Conservation (phyloP, 108 stramenopile species). For the Cyclostephanos invisitatus region DNA sequence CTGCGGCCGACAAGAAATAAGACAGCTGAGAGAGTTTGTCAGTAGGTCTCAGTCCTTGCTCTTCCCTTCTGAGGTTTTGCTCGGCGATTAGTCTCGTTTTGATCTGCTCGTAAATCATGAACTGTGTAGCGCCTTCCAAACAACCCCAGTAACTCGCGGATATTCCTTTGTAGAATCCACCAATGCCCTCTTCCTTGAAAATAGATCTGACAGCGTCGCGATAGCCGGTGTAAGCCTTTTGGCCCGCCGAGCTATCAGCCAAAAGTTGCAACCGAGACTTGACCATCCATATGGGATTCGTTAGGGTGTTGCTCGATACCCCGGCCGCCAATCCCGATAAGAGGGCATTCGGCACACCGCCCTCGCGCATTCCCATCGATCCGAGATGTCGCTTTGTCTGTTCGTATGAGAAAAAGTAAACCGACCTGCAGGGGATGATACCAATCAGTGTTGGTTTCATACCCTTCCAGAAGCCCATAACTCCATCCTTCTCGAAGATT, state of each 20-base stretch:
- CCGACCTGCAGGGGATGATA: slow-evolving; percentile 91
- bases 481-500: slow-evolving; percentile 76
- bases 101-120: slow-evolving; percentile 90
- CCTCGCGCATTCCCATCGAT: slow-evolving; percentile 52
- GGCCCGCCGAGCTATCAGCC: slow-evolving; percentile 77
- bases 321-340: slow-evolving; percentile 68
- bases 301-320: slow-evolving; percentile 78
- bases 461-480: slow-evolving; percentile 71
- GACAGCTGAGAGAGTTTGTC: slow-evolving; percentile 65
- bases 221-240: slow-evolving; percentile 76
- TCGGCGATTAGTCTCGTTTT: slow-evolving; percentile 65
- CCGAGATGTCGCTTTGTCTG: slow-evolving; percentile 60
- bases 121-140: slow-evolving; percentile 88
- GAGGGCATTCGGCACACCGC: slow-evolving; percentile 64
- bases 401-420: slow-evolving; percentile 89
- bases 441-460: slow-evolving; percentile 87
- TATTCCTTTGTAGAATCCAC: slow-evolving; percentile 90
- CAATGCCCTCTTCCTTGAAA: slow-evolving; percentile 75
- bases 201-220: slow-evolving; percentile 78
- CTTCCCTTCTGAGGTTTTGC: slow-evolving; percentile 54
- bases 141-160: slow-evolving; percentile 94
- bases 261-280: slow-evolving; percentile 89
- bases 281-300: slow-evolving; percentile 96
- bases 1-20: slow-evolving; percentile 80
- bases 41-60: slow-evolving; percentile 58